Evolutionary conservation across 192 early-diverging fungal species (phyloP).

Genomic region (Backusella tuberculispora): DNA sequence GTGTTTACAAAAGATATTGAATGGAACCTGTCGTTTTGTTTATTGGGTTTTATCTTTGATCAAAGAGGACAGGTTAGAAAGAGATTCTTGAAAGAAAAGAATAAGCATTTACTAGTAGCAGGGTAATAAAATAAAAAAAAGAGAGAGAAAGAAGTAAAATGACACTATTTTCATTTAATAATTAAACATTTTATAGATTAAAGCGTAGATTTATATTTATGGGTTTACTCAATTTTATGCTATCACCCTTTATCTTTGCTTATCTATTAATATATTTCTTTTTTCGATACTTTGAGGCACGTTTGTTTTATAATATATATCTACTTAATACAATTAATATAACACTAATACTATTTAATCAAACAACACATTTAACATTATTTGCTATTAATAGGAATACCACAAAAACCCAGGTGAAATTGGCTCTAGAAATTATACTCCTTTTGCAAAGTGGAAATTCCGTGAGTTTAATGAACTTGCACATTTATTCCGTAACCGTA

Average conservation of each 20-base stretch:
- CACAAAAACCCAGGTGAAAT: slow-evolving; percentile 83
- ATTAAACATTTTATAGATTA: slow-evolving; percentile 42
- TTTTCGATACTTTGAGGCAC: slow-evolving; percentile 93
- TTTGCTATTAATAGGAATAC: slow-evolving; percentile 56
- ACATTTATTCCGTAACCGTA: slow-evolving; percentile 80
- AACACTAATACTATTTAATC: too few species aligned
- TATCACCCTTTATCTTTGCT: slow-evolving; percentile 86
- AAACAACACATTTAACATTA: background rate
- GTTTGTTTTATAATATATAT: background rate
- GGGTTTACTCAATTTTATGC: slow-evolving; percentile 83
- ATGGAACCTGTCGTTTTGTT: slow-evolving; percentile 89
- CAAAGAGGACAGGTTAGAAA: slow-evolving; percentile 81
- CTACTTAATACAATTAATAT: background rate
- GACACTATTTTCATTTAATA: background rate
- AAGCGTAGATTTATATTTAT: slow-evolving; percentile 84
- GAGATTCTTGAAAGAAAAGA: slow-evolving; percentile 75
- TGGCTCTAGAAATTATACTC: slow-evolving; percentile 81
- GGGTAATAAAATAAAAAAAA: slow-evolving; percentile 51
- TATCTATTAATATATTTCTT: slow-evolving; percentile 85
- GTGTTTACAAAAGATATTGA: slow-evolving; percentile 88
- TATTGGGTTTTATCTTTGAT: slow-evolving; percentile 89
- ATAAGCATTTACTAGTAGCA: slow-evolving; percentile 65
- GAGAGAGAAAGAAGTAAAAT: slow-evolving; percentile 27
- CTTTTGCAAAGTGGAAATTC: slow-evolving; percentile 90
- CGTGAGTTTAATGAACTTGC: slow-evolving; percentile 98